Conservation (phyloP, 352 stramenopile genomes). For the Globisporangium nunn region DNA sequence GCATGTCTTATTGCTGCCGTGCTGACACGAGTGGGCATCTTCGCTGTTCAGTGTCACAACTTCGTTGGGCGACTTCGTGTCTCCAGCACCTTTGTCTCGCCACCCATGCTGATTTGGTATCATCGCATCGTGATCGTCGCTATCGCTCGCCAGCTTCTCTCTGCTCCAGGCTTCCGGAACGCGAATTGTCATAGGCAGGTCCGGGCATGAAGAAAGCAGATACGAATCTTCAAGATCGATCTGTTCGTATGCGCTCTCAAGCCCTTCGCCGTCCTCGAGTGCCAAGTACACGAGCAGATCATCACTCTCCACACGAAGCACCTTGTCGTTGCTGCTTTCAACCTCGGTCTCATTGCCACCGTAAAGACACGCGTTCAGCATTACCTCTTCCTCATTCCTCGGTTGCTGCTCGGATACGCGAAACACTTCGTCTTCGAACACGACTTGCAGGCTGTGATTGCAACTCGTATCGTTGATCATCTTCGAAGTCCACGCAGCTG, state of each 20-base stretch:
- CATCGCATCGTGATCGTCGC: no score
- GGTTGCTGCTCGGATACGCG: not conserved
- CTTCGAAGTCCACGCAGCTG: not conserved
- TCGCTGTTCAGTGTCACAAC: no score
- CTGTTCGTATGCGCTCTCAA: not conserved
- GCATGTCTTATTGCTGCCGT: constrained; percentile 21
- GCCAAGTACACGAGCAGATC: constrained; percentile 3
- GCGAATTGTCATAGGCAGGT: not conserved
- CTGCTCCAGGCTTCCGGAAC: not conserved
- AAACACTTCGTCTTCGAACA: constrained; percentile 7
- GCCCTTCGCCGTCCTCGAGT: not conserved
- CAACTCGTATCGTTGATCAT: not conserved
- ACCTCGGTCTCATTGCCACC: not conserved
- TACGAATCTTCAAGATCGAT: not conserved
- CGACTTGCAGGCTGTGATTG: not conserved
- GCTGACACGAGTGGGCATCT: not conserved
- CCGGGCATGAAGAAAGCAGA: not conserved
- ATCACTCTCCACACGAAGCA: constrained; percentile 7
- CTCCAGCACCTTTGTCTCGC: no score
- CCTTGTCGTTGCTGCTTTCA: not conserved
- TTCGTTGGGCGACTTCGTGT: no score
- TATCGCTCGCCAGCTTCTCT: no score
- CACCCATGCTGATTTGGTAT: no score
- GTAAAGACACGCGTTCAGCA: not conserved
- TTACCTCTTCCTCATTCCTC: not conserved